Conservation (phyloP, 108 stramenopile species). For the Conticribra guillardii region DNA sequence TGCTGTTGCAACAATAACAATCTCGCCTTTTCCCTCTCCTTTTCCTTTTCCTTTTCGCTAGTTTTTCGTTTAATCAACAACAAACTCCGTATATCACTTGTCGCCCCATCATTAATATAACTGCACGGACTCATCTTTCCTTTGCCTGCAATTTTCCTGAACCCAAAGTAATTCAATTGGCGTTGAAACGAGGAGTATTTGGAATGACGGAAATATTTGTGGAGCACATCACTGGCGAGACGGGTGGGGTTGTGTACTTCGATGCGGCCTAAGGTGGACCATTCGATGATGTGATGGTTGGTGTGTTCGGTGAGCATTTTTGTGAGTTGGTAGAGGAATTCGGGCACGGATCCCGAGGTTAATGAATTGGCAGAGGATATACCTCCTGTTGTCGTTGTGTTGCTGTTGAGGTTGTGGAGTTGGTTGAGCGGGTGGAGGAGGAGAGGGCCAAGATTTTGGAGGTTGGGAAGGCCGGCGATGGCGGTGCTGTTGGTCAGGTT, state of each 20-base stretch:
- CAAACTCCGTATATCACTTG: slow-evolving; percentile 80
- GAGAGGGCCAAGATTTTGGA: neutral
- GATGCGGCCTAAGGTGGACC: slow-evolving; percentile 67
- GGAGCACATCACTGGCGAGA: slow-evolving; percentile 76
- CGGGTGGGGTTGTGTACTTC: slow-evolving; percentile 85
- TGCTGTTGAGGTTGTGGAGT: neutral
- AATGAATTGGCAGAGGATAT: too few species aligned
- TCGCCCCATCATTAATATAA: slow-evolving; percentile 87
- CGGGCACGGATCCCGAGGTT: slow-evolving; percentile 65
- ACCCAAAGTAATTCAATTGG: slow-evolving; percentile 93
- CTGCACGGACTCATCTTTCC: slow-evolving; percentile 94
- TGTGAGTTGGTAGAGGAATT: slow-evolving; percentile 90
- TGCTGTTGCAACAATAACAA: neutral
- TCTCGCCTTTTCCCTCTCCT: slow-evolving; percentile 6
- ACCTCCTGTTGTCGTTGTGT: too few species aligned
- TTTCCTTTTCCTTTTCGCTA: slow-evolving; percentile 13
- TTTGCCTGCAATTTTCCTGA: slow-evolving; percentile 90
- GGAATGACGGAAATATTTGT: slow-evolving; percentile 89
- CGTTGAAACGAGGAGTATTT: slow-evolving; percentile 90
- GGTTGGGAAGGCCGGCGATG: neutral
- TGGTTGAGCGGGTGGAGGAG: neutral
- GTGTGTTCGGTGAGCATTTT: slow-evolving; percentile 90
- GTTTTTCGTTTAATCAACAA: slow-evolving; percentile 72
- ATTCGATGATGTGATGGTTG: slow-evolving; percentile 87
- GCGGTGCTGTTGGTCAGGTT: neutral